These are phyloP conservation scores for Bryoerythrophyllum caledonicum DNA, from an alignment of 225 moss, liverwort and hornwort genomes.

Conservation along the genomic window DNA sequence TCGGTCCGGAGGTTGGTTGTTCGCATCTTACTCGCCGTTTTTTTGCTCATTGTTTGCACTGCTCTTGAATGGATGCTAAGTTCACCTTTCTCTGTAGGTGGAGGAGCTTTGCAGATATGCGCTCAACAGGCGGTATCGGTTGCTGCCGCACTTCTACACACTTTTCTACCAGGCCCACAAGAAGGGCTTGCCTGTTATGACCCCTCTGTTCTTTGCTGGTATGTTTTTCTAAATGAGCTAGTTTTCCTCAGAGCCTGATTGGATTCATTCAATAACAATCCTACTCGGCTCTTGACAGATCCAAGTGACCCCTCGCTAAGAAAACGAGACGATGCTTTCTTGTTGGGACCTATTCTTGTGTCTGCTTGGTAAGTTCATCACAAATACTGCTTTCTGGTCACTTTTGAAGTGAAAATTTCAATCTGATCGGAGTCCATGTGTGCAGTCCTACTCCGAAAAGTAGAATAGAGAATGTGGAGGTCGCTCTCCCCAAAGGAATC, in stretches of 20 bases:
- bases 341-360: conserved; percentile 83
- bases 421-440: conserved; percentile 6
- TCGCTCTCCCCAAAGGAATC: conserved; percentile 71
- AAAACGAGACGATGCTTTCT: conserved; percentile 71
- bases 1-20: conserved; percentile 71
- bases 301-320: conserved; percentile 70
- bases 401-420: neutral
- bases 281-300: conserved; percentile 44
- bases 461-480: conserved; percentile 28
- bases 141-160: conserved; percentile 87
- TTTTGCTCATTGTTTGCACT: no score
- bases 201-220: conserved; percentile 92
- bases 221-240: conserved; percentile 2
- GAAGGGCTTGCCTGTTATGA: conserved; percentile 75
- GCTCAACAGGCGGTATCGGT: conserved; percentile 76
- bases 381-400: neutral
- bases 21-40: neutral
- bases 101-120: conserved; percentile 77
- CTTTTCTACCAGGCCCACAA: conserved; percentile 74
- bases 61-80: neutral
- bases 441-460: conserved; percentile 56
- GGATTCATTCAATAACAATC: neutral
- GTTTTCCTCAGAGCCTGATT: neutral
- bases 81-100: conserved; percentile 47
- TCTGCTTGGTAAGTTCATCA: conserved; percentile 54